These are phyloP conservation scores for Millerago galiae DNA, from an alignment of 805 yeast genomes.

Conservation along the genomic window DNA sequence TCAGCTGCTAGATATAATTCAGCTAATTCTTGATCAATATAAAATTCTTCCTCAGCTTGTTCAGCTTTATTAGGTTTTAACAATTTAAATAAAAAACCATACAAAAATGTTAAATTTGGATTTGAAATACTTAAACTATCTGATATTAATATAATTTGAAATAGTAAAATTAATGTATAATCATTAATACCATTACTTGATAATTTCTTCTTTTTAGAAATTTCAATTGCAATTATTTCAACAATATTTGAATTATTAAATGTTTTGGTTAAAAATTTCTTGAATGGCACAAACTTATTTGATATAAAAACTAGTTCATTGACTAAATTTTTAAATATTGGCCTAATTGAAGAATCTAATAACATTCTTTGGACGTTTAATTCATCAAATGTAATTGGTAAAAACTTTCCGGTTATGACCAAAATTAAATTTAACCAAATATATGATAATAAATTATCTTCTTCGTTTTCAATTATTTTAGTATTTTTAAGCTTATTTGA, in stretches of 20 bases:
- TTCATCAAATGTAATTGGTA: slow-evolving; percentile 7
- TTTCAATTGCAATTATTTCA: not conserved
- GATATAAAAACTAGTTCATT: slow-evolving; percentile 7
- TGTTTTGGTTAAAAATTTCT: not conserved
- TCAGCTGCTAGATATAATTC: not conserved
- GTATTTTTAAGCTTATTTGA: not conserved
- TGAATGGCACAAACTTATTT: not conserved
- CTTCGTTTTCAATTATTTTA: not conserved
- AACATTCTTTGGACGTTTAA: not conserved
- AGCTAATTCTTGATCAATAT: not conserved
- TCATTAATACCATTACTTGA: too few relatives aligned
- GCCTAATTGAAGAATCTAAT: not conserved
- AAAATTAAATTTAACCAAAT: slow-evolving; percentile 8
- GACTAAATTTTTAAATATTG: slow-evolving; percentile 4
- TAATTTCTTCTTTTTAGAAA: not conserved
- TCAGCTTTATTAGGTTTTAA: not conserved
- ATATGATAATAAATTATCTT: not conserved
- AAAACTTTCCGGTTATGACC: slow-evolving; percentile 6
- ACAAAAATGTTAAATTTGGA: slow-evolving; percentile 10
- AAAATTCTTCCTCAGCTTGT: not conserved
- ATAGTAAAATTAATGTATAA: slow-evolving; percentile 8
- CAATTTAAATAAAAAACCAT: slow-evolving; percentile 4
- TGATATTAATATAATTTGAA: slow-evolving; percentile 11
- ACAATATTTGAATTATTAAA: not conserved
- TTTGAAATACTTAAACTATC: slow-evolving; percentile 7